phyloP scores from a whole-genome alignment of 352 stramenopile genomes.

The Phytophthora ohioensis region DNA sequence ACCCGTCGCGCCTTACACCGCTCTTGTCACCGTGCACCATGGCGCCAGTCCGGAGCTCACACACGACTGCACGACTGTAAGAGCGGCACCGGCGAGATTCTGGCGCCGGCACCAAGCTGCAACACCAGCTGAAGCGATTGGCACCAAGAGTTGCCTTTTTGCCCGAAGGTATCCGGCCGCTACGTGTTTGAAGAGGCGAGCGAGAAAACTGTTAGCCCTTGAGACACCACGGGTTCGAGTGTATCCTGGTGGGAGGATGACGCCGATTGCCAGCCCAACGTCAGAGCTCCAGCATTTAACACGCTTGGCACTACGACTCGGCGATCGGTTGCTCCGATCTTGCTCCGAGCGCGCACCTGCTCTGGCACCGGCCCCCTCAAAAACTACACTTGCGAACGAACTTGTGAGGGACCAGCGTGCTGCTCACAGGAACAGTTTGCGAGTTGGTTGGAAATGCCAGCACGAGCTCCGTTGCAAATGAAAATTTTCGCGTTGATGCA shows the following conservation, averaged over 20 bases:
- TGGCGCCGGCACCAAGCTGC: conserved; percentile 17
- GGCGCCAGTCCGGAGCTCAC: conserved; percentile 33
- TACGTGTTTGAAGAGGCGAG: conserved; percentile 17
- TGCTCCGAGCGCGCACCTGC: conserved; percentile 19
- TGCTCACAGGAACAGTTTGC: conserved; percentile 2
- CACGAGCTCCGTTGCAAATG: neutral
- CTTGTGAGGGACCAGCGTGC: conserved; percentile 19
- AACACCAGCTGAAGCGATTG: conserved; percentile 11
- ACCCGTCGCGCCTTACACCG: neutral
- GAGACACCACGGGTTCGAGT: conserved; percentile 19
- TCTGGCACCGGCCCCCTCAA: conserved; percentile 29
- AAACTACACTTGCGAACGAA: conserved; percentile 39
- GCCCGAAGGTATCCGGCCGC: conserved; percentile 5
- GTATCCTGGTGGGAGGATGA: conserved; percentile 23
- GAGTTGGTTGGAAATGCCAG: conserved; percentile 7
- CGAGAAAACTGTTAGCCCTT: conserved; percentile 13
- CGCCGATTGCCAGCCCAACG: neutral
- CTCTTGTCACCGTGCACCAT: conserved; percentile 12
- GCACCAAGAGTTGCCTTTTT: conserved; percentile 7
- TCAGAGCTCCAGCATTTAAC: conserved; percentile 24
- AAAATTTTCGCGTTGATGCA: conserved; percentile 14
- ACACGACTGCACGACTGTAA: conserved; percentile 32
- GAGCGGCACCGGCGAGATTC: conserved; percentile 15
- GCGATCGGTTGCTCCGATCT: conserved; percentile 23
- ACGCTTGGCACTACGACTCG: conserved; percentile 11